Base-by-base conservation (phyloP, 202 grass and related monocot genomes). In the Elaeis oleifera region DNA sequence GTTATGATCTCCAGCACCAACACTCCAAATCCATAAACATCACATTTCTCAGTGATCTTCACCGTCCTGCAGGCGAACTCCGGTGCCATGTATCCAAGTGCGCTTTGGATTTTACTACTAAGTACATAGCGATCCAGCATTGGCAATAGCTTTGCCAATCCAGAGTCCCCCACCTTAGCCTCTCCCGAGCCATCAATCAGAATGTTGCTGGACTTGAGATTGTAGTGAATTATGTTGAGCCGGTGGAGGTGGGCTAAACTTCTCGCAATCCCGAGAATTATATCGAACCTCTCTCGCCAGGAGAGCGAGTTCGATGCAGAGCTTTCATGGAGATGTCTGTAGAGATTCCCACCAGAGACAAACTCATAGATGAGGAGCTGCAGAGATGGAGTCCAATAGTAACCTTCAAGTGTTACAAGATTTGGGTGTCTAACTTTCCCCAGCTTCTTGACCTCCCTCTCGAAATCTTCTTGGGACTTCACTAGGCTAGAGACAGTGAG, bases 141-240 rank as follows among this genome's bases (percentile, higher is more conserved):
- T 1, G 69, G 57, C 11, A 71, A 19, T 23, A 71, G 57, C 6
- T 71, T 71, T 49, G 69, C 69, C 23, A 71, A 24, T 17, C 69
- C 69, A 52, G 61, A 61, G 48, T 71, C 69, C 23, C 22, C 69
- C 19, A 71, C 44, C 44, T 71, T 71, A 48, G 69, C 56, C 49
- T 71, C 56, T 4, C 69, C 57, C 18, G 56, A 51, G 23, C 48
- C 56, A 32, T 60, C 69, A 16, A 71, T 52, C 13, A 71, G 69
- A 49, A 71, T 71, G 23, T 71, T 71, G 69, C 69, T 71, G 15
- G 69, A 71, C 23, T 71, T 71, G 15, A 71, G 69, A 49, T 71
- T 71, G 57, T 71, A 71, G 7, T 71, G 69, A 44, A 71, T 61
- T 60, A 71, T 19, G 11, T 61, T 61, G 16, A 50, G 11, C 16